These are phyloP conservation scores for Stygiomarasmius scandens DNA, from an alignment of 1,284 basidiomycete species.

Conservation along the genomic window DNA sequence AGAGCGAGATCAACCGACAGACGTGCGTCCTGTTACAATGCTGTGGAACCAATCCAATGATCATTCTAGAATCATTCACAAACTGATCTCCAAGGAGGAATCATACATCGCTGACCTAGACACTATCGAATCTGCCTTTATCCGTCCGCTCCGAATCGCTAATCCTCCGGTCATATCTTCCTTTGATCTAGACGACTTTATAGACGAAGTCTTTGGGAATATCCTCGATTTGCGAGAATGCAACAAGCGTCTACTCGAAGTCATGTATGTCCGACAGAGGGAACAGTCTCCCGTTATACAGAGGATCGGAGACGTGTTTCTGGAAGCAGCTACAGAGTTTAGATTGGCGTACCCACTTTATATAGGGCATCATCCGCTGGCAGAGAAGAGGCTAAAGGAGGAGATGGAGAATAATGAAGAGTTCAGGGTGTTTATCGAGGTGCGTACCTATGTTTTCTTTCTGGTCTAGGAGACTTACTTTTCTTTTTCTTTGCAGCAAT, in stretches of 20 bases:
- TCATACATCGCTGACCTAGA: constrained; percentile 90
- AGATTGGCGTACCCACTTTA: constrained; percentile 80
- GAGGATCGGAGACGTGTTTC: constrained; percentile 88
- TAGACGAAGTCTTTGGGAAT: constrained; percentile 88
- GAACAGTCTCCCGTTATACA: constrained; percentile 88
- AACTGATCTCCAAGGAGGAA: constrained; percentile 89
- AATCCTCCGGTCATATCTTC: constrained; percentile 75
- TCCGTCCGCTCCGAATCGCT: constrained; percentile 74
- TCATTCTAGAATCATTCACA: constrained; percentile 75
- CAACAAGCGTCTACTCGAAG: constrained; percentile 81
- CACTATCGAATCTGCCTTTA: constrained; percentile 83
- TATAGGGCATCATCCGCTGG: constrained; percentile 82
- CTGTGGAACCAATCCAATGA: too few relatives aligned
- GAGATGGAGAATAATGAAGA: constrained; percentile 83
- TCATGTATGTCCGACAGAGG: constrained; percentile 85
- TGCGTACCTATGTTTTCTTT: neutral
- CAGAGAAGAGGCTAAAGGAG: constrained; percentile 85
- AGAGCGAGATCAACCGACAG: constrained; percentile 84
- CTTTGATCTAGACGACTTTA: constrained; percentile 74
- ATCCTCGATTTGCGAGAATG: constrained; percentile 82
- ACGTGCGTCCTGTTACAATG: constrained; percentile 39
- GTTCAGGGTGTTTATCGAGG: constrained; percentile 62
- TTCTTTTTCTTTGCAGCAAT: constrained; percentile 36
- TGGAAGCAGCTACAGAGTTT: constrained; percentile 88
- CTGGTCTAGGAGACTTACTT: constrained; percentile 1